These are phyloP conservation scores for Leavenworthia alabamica DNA, from an alignment of 345 rosid genomes.

Conservation along the genomic window DNA sequence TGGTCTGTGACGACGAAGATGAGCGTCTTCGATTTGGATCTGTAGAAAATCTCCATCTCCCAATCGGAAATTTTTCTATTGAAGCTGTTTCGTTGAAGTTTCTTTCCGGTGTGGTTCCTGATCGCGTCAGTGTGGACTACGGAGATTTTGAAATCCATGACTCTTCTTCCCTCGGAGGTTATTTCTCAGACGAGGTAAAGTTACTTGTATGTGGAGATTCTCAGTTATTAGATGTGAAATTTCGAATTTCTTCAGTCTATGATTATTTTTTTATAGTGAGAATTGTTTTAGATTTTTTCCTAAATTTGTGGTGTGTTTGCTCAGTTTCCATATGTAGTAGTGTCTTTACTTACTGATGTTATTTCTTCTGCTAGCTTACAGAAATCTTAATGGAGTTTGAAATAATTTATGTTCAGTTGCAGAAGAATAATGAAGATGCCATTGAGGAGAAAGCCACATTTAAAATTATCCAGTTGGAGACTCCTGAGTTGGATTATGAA, in stretches of 20 bases:
- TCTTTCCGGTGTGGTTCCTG: conserved; percentile 49
- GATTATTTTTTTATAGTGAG: conserved; percentile 13
- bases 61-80: conserved; percentile 38
- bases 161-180: conserved; percentile 1
- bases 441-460: conserved; percentile 26
- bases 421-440: conserved; percentile 34
- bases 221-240: conserved; percentile 24
- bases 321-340: not conserved
- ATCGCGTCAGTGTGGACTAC: conserved; percentile 28
- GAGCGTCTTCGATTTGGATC: conserved; percentile 31
- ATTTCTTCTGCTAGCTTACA: conserved; percentile 5
- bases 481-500: conserved; percentile 46
- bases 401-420: conserved; percentile 26
- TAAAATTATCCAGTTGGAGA: conserved; percentile 46
- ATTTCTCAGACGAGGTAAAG: not conserved
- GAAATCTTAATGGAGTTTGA: conserved; percentile 30
- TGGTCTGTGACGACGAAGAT: conserved; percentile 22
- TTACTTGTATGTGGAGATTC: conserved; percentile 2
- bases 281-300: conserved; percentile 2
- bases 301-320: not conserved
- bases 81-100: conserved; percentile 53
- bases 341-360: not conserved
- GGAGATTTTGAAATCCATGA: conserved; percentile 23
- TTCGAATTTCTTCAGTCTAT: not conserved
- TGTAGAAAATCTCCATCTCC: conserved; percentile 22